Evolutionary conservation across 2,329 filamentous ascomycete genomes (phyloP).

Genomic region (Aspergillus pseudoglaucus): DNA sequence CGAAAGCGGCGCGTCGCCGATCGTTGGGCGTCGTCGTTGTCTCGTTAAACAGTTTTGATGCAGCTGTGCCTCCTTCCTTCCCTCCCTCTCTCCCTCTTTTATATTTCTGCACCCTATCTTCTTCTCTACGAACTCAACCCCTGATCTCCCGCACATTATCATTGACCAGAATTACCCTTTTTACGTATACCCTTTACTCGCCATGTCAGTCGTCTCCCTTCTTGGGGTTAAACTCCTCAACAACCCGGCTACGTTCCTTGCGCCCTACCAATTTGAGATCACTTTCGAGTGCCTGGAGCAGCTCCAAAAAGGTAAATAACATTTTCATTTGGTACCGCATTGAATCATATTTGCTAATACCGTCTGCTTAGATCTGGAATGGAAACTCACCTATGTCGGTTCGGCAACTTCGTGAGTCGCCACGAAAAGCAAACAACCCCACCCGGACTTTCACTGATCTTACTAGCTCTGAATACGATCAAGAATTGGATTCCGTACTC

Average conservation of each 20-base stretch:
- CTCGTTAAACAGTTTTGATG: constrained; percentile 14
- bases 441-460: constrained; percentile 14
- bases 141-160: background rate
- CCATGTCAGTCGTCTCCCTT: constrained; percentile 93
- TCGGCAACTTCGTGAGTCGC: constrained; percentile 84
- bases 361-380: constrained; percentile 71
- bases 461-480: constrained; percentile 83
- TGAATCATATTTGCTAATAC: constrained; percentile 11
- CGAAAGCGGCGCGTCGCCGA: constrained; percentile 22
- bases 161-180: background rate
- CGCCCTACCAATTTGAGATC: constrained; percentile 95
- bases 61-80: constrained; percentile 6
- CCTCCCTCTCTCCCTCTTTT: constrained; percentile 15
- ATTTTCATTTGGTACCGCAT: background rate
- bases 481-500: constrained; percentile 93
- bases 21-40: constrained; percentile 5
- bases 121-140: constrained; percentile 3
- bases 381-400: constrained; percentile 98
- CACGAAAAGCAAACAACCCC: background rate
- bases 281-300: constrained; percentile 96
- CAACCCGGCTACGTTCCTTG: constrained; percentile 90
- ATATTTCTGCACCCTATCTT: constrained; percentile 5
- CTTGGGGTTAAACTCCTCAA: constrained; percentile 93
- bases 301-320: constrained; percentile 70
- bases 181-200: constrained; percentile 24